Percentiles rank a stretch among this genome's conserved stretches.
Conservation (phyloP, 257 asterid genomes). For the Capsicum baccatum region DNA sequence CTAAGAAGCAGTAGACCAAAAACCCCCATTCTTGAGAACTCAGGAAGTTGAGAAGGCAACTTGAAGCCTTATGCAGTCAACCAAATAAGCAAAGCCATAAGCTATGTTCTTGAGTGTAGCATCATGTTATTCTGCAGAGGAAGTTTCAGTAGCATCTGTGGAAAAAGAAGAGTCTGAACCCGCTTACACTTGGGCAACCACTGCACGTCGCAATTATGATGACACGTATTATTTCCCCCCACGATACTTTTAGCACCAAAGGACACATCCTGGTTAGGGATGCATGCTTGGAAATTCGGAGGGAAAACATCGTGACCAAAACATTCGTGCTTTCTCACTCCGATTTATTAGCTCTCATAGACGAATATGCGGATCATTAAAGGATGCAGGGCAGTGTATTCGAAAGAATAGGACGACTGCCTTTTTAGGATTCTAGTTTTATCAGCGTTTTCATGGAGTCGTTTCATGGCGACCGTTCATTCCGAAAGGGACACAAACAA, state of each 20-base stretch:
- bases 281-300: background rate
- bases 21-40: too few species aligned
- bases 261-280: background rate
- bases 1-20: too few species aligned
- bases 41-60: too few species aligned
- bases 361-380: background rate
- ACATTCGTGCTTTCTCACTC: background rate
- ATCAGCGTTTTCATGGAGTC: background rate
- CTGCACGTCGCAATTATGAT: background rate
- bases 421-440: background rate
- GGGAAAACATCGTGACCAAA: background rate
- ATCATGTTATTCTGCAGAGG: too few species aligned
- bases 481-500: background rate
- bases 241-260: background rate
- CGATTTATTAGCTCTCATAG: background rate
- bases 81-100: too few species aligned
- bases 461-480: background rate
- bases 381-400: background rate
- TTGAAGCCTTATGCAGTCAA: too few species aligned
- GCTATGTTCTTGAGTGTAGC: too few species aligned
- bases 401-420: background rate
- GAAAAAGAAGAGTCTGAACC: too few species aligned
- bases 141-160: too few species aligned
- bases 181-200: background rate
- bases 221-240: background rate